Evolutionary conservation across 352 stramenopile genomes (phyloP).

Genomic region (Phytopythium sindhum): DNA sequence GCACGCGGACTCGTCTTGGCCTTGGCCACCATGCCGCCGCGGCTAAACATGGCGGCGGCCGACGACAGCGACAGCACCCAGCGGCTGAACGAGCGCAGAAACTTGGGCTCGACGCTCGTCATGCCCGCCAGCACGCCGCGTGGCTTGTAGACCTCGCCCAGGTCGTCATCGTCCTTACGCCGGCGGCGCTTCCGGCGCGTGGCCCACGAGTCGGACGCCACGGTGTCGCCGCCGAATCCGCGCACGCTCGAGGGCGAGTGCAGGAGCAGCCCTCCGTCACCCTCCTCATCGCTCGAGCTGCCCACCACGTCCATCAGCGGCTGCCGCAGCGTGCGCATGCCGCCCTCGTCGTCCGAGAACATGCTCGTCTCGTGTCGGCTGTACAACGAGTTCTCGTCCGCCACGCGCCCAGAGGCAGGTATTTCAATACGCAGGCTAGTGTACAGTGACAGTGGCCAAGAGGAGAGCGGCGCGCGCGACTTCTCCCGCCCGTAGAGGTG

Average conservation of each 20-base stretch:
- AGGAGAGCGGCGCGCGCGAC: neutral
- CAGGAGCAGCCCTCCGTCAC: conserved; percentile 16
- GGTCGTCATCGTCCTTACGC: conserved; percentile 40
- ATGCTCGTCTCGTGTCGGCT: conserved; percentile 1
- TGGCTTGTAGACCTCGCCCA: conserved; percentile 25
- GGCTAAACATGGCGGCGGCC: conserved; percentile 11
- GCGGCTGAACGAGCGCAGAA: conserved; percentile 21
- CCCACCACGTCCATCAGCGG: conserved; percentile 21
- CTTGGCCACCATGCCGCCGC: neutral
- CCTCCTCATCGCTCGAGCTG: conserved; percentile 19
- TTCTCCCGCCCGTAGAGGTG: too few species aligned
- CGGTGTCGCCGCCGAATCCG: conserved; percentile 16
- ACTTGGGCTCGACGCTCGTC: conserved; percentile 25
- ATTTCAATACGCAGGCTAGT: neutral
- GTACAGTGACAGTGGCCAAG: neutral
- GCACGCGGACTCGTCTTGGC: conserved; percentile 14
- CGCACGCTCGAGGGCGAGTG: conserved; percentile 11
- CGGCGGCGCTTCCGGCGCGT: conserved; percentile 25
- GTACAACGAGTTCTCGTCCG: neutral
- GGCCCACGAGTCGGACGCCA: conserved; percentile 10
- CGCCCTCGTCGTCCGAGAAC: conserved; percentile 28
- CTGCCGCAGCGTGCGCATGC: conserved; percentile 24
- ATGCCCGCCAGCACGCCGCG: conserved; percentile 9
- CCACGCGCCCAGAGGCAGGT: neutral
- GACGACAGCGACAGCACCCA: conserved; percentile 33